Conservation (phyloP, 805 yeast genomes). For the Teunomyces funiuensis region DNA sequence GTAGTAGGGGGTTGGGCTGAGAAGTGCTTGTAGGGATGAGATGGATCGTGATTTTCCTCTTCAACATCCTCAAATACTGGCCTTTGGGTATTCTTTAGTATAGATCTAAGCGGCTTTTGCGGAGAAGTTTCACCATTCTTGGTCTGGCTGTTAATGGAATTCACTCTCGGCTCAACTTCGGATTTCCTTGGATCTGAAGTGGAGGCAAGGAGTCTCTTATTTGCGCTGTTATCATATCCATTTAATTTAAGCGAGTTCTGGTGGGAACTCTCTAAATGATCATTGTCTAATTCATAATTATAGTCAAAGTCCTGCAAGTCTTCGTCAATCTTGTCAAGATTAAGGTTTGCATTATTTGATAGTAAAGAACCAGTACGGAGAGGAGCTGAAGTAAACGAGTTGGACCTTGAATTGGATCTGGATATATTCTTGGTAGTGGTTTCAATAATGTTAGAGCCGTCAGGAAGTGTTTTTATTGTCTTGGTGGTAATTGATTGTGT, state of each 20-base stretch:
- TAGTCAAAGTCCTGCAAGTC: constrained; percentile 44
- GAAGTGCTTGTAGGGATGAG: constrained; percentile 7
- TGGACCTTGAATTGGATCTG: constrained; percentile 32
- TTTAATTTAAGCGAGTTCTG: background rate
- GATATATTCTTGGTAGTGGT: constrained; percentile 43
- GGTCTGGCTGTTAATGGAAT: background rate
- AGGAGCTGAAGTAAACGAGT: constrained; percentile 20
- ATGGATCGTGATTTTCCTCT: constrained; percentile 5
- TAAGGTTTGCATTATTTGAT: constrained; percentile 18
- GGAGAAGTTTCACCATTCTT: constrained; percentile 14
- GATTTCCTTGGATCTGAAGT: background rate
- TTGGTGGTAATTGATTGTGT: constrained; percentile 40
- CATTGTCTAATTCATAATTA: constrained; percentile 35
- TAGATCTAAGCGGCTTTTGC: constrained; percentile 32
- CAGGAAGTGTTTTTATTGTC: constrained; percentile 37
- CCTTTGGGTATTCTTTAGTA: constrained; percentile 26
- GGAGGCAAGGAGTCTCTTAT: background rate
- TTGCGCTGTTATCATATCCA: constrained; percentile 1
- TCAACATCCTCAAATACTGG: constrained; percentile 8
- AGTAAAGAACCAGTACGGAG: constrained; percentile 23
- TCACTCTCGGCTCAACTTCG: background rate
- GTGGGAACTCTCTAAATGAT: constrained; percentile 4
- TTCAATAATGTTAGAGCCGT: constrained; percentile 44
- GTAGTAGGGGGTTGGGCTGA: background rate
- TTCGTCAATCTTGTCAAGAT: constrained; percentile 41